Base-by-base conservation (phyloP, 2,329 filamentous ascomycete genomes). In the Metarhizium guizhouense region DNA sequence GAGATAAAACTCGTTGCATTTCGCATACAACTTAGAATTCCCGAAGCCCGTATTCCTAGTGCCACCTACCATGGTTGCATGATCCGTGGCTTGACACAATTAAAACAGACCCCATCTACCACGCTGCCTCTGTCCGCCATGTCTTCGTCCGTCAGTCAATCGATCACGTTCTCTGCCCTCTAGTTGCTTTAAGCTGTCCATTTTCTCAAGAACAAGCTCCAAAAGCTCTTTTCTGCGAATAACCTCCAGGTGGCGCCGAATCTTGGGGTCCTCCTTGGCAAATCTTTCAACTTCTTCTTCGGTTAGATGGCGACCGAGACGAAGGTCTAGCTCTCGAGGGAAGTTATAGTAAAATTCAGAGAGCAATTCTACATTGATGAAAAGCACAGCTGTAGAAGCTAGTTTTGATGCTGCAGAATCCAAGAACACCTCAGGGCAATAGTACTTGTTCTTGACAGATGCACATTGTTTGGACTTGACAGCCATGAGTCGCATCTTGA, bases 271-370 rank as follows among this genome's bases (percentile, higher is more conserved):
- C 71, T 99, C 94, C 54, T 89, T 84, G 3, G 94, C 94, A 64
- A 99, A 96, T 30, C 83, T 82, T 68, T 99, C 93, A 5, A 97
- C 82, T 65, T 97, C 86, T 6, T 85, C 84, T 55, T 87, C 83
- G 38, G 83, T 83, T 58, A 96, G 78, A 63, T 90, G 86, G 30
- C 90, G 84, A 49, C 93, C 90, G 11, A 99, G 85, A 38, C 92
- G 84, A 57, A 87, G 76, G 69, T 99, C 94, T 13, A 99, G 81
- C 68, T 96, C 91, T 43, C 94, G 83, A 0, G 94, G 94, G 72
- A 99, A 99, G 68, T 94, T 91, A 74, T 96, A 96, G 75, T 96
- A 96, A 70, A 97, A 99, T 67, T 99, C 95, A 2, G 89, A 93
- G 18, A 99, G 82, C 20, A 99, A 81, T 74, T 99, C 95, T 11